phyloP scores from a whole-genome alignment of 148 eudicot species.

The Silene conica region DNA sequence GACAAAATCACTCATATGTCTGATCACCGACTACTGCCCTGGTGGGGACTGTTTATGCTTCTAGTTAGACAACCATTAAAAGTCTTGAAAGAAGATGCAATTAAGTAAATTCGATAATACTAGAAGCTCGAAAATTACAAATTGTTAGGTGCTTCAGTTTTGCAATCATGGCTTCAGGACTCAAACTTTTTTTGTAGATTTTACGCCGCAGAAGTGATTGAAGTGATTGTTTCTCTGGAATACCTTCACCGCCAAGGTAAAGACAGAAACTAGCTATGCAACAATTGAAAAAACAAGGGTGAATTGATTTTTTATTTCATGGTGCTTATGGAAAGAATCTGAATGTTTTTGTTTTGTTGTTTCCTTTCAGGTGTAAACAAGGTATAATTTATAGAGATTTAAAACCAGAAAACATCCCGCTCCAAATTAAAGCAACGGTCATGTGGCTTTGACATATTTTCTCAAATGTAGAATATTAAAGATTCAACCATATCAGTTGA shows the following conservation, averaged over 20 bases:
- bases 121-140: not conserved
- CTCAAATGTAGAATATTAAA: too few relatives aligned
- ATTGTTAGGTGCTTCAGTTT: not conserved
- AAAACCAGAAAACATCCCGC: too few relatives aligned
- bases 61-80: conserved; percentile 79
- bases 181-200: conserved; percentile 48
- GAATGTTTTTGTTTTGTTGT: too few relatives aligned
- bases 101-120: conserved; percentile 40
- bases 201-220: conserved; percentile 95
- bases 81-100: conserved; percentile 92
- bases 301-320: not conserved
- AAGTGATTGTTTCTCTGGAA: conserved; percentile 78
- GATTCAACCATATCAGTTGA: too few relatives aligned
- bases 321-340: too few relatives aligned
- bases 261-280: not conserved
- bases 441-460: too few relatives aligned
- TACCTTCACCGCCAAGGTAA: conserved; percentile 99
- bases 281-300: not conserved
- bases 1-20: conserved; percentile 90
- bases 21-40: conserved; percentile 87
- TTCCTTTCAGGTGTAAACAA: too few relatives aligned
- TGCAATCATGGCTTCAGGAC: conserved; percentile 10
- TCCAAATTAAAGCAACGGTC: too few relatives aligned
- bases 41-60: conserved; percentile 94
- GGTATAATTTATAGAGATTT: too few relatives aligned